Evolutionary conservation across 1,284 basidiomycete genomes (phyloP).

Genomic region (Phlebopus sp.): DNA sequence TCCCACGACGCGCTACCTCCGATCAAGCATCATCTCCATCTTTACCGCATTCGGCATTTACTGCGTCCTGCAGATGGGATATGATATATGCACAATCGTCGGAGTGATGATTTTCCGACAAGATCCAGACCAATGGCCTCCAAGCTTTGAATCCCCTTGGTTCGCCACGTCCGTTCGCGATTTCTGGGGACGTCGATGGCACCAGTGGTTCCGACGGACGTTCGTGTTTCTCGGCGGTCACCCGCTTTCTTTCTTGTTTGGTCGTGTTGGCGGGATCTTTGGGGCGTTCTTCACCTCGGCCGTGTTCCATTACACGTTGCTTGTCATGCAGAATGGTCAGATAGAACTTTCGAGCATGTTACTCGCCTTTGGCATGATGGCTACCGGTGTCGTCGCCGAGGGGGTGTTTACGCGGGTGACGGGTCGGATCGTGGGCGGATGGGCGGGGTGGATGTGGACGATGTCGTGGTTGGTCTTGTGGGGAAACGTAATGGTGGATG

Average conservation of each 20-base stretch:
- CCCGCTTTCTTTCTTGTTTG: conserved; percentile 37
- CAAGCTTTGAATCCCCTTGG: conserved; percentile 38
- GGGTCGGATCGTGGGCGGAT: conserved; percentile 39
- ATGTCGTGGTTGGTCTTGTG: conserved; percentile 44
- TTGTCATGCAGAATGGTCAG: conserved; percentile 51
- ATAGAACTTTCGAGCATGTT: conserved; percentile 41
- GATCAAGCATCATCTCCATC: conserved; percentile 40
- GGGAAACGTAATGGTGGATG: conserved; percentile 48
- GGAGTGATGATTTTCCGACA: conserved; percentile 37
- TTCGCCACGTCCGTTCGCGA: conserved; percentile 33
- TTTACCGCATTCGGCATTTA: conserved; percentile 41
- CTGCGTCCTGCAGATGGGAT: conserved; percentile 37
- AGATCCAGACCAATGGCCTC: conserved; percentile 35
- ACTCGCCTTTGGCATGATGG: conserved; percentile 56
- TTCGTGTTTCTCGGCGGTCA: conserved; percentile 34
- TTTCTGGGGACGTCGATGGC: conserved; percentile 46
- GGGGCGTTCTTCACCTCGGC: conserved; percentile 56
- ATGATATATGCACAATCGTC: conserved; percentile 41
- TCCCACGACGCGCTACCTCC: conserved; percentile 38
- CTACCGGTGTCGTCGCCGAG: conserved; percentile 47
- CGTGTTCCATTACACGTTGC: conserved; percentile 47
- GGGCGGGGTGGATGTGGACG: conserved; percentile 49
- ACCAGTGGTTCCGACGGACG: conserved; percentile 35
- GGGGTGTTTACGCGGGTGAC: conserved; percentile 30
- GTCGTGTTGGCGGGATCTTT: conserved; percentile 43